These are phyloP conservation scores for Trichopus zeylanicus DNA, from an alignment of 116 monocot genomes.

Conservation along the genomic window DNA sequence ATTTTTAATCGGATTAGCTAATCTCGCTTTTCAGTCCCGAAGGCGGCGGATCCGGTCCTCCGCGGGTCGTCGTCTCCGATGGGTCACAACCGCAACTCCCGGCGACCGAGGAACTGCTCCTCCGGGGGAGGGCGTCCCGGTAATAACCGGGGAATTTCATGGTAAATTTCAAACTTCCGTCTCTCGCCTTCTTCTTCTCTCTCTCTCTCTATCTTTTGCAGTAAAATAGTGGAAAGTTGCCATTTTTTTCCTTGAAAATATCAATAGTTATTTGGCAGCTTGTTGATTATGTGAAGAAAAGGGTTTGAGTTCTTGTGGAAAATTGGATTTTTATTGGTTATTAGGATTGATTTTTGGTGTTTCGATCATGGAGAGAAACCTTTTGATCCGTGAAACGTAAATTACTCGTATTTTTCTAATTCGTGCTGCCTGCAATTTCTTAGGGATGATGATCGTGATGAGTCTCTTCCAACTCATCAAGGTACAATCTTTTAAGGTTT, in stretches of 20 bases:
- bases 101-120: slow-evolving; percentile 27
- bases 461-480: slow-evolving; percentile 31
- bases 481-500: slow-evolving; percentile 12
- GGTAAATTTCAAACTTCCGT: slow-evolving; percentile 15
- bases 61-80: slow-evolving; percentile 21
- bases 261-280: too few species aligned
- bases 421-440: not conserved
- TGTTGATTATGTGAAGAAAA: too few species aligned
- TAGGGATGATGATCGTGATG: slow-evolving; percentile 47
- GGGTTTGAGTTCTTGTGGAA: too few species aligned
- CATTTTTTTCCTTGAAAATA: too few species aligned
- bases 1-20: too few species aligned
- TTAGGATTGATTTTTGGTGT: too few species aligned
- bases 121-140: slow-evolving; percentile 35
- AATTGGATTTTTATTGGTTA: too few species aligned
- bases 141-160: slow-evolving; percentile 10
- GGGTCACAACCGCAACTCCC: slow-evolving; percentile 41
- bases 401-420: not conserved
- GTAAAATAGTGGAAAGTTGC: too few species aligned
- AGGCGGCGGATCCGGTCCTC: not conserved
- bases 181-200: not conserved
- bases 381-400: too few species aligned
- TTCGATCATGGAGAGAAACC: too few species aligned
- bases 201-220: too few species aligned
- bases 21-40: too few species aligned